Percentiles rank a stretch among this genome's conserved stretches.
phyloP scores from a whole-genome alignment of 345 rosid species.

The Excoecaria agallocha region DNA sequence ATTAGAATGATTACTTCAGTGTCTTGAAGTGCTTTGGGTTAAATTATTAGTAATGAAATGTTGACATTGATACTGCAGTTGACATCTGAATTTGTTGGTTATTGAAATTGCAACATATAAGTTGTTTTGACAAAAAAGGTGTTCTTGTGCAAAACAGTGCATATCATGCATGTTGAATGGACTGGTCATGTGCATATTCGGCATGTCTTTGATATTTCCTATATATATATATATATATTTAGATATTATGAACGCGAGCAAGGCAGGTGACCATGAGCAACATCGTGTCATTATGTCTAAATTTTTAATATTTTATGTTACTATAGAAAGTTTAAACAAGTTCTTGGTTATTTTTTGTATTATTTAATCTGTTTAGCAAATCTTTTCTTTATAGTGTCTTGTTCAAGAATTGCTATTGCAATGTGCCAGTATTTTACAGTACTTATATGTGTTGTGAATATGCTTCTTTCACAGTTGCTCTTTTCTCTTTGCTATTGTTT shows the following conservation, averaged over 20 bases:
- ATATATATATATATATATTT: neutral
- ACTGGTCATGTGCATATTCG: neutral
- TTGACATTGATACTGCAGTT: neutral
- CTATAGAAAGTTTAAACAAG: neutral
- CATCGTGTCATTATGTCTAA: neutral
- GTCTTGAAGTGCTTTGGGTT: neutral
- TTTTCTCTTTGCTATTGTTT: neutral
- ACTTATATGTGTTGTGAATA: neutral
- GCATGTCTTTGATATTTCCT: neutral
- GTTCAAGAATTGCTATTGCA: neutral
- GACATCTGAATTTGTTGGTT: neutral
- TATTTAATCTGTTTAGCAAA: neutral
- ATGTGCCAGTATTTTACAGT: neutral
- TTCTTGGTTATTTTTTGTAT: neutral
- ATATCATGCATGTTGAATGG: neutral
- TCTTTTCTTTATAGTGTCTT: neutral
- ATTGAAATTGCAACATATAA: neutral
- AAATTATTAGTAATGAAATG: neutral
- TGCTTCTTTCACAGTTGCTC: neutral
- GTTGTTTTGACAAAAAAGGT: neutral
- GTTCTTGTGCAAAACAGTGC: neutral
- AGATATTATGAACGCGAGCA: neutral
- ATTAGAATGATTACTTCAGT: neutral
- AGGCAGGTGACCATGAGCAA: conserved; percentile 2
- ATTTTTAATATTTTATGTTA: neutral